Conservation (phyloP, 2,329 filamentous ascomycete genomes). For the Fusarium domesticum region DNA sequence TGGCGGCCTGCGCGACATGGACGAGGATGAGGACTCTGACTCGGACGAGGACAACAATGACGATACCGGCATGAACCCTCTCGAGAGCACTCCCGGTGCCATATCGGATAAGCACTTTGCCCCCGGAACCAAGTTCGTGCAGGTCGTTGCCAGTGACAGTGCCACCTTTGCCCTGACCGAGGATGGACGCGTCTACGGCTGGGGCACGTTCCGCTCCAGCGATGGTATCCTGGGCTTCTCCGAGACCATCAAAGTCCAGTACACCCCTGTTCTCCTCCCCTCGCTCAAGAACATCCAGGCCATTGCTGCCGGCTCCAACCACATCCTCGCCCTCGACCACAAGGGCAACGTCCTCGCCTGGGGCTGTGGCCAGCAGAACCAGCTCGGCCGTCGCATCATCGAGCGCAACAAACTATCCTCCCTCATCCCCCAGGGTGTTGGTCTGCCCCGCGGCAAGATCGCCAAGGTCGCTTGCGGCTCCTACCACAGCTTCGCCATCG, state of each 20-base stretch:
- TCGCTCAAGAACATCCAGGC: conserved; percentile 64
- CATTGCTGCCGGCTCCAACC: conserved; percentile 66
- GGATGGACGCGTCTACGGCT: conserved; percentile 74
- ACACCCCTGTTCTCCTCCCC: conserved; percentile 53
- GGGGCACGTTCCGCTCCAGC: conserved; percentile 73
- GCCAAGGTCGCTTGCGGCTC: conserved; percentile 58
- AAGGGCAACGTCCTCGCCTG: conserved; percentile 66
- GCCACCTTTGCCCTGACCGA: conserved; percentile 73
- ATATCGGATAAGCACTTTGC: conserved; percentile 59
- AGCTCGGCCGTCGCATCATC: conserved; percentile 58
- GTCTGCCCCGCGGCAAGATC: conserved; percentile 57
- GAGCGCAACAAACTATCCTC: conserved; percentile 61
- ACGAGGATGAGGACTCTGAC: conserved; percentile 51
- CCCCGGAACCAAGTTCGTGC: conserved; percentile 56
- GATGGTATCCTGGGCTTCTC: conserved; percentile 65
- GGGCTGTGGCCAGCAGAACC: conserved; percentile 69
- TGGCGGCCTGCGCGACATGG: conserved; percentile 58
- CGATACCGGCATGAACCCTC: conserved; percentile 66
- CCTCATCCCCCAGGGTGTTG: conserved; percentile 58
- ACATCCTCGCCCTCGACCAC: conserved; percentile 64
- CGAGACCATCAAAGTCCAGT: conserved; percentile 49
- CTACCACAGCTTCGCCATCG: conserved; percentile 80
- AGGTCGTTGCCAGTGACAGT: conserved; percentile 71
- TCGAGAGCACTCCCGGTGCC: conserved; percentile 63
- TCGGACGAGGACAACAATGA: conserved; percentile 57